phyloP scores from a whole-genome alignment of 2,329 filamentous ascomycete genomes.

The Paradendryphiella salina region DNA sequence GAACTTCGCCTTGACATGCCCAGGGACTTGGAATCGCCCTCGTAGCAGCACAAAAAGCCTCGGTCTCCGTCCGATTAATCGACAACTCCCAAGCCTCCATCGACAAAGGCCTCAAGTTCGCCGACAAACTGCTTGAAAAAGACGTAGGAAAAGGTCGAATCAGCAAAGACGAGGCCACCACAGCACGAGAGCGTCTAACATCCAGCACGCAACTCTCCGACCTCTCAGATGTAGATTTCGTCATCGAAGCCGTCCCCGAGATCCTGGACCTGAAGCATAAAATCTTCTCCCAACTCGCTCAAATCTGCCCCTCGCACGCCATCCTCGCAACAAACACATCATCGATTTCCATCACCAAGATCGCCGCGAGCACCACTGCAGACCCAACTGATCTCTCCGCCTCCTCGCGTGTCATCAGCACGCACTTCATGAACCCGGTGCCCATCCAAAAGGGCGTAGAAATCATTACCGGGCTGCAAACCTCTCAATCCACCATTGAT shows the following conservation, averaged over 20 bases:
- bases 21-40: conserved; percentile 95
- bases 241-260: conserved; percentile 97
- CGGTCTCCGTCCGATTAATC: conserved; percentile 81
- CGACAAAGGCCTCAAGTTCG: conserved; percentile 87
- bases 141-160: conserved; percentile 87
- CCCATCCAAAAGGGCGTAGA: conserved; percentile 96
- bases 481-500: conserved; percentile 77
- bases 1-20: conserved; percentile 24
- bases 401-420: conserved; percentile 86
- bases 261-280: conserved; percentile 83
- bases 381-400: conserved; percentile 79
- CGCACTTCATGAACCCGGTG: conserved; percentile 99
- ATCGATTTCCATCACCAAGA: conserved; percentile 96
- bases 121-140: conserved; percentile 91
- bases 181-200: conserved; percentile 69
- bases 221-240: conserved; percentile 85
- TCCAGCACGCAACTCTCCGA: conserved; percentile 74
- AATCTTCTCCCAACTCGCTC: conserved; percentile 82
- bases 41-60: conserved; percentile 82
- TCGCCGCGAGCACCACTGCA: conserved; percentile 80
- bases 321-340: conserved; percentile 97
- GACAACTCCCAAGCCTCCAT: conserved; percentile 83
- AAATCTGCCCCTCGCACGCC: conserved; percentile 79
- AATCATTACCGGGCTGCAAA: conserved; percentile 94
- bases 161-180: conserved; percentile 77